Base-by-base conservation (phyloP, 2,329 filamentous ascomycete genomes). In the Thelonectria rubi region DNA sequence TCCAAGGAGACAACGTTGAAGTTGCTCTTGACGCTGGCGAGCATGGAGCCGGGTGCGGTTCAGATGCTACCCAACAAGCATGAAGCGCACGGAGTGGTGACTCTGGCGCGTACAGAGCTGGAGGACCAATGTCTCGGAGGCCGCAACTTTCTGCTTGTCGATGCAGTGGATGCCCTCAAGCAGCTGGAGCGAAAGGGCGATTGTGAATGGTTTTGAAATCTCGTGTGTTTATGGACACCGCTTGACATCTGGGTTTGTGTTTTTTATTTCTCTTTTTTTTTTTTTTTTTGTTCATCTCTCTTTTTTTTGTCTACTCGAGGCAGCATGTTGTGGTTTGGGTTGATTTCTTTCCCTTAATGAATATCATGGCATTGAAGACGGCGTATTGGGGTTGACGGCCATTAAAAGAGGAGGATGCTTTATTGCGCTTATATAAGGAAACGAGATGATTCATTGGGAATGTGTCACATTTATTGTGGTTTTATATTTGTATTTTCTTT, bases 101-200 rank as follows among this genome's bases (percentile, higher is more conserved):
- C 79, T 12, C 76, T 86, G 61, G 82, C 81, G 7, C 76, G 78
- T 15, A 75, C 78, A 34, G 73, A 79, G 43, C 73, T 88, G 43
- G 81, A 84, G 67, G 71, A 71, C 43, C 85, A 87, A 53, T 83
- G 81, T 39, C 72, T 81, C 3, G 84, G 82, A 6, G 77, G 78
- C 18, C 77, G 79, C 51, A 86, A 78, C 66, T 79, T 81, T 48
- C 69, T 86, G 51, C 82, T 84, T 45, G 78, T 82, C 21, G 85
- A 88, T 67, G 83, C 84, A 7, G 76, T 85, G 3, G 75, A 79
- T 2, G 84, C 86, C 53, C 66, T 88, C 65, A 79, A 75, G 66
- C 83, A 80, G 67, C 71, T 88, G 54, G 82, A 85, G 66, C 79
- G 82, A 64, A 76, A 78, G 1, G 75, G 71, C 9, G 76, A 76